Conservation (phyloP, 2,329 filamentous ascomycete species). For the Colletotrichum graminicola region DNA sequence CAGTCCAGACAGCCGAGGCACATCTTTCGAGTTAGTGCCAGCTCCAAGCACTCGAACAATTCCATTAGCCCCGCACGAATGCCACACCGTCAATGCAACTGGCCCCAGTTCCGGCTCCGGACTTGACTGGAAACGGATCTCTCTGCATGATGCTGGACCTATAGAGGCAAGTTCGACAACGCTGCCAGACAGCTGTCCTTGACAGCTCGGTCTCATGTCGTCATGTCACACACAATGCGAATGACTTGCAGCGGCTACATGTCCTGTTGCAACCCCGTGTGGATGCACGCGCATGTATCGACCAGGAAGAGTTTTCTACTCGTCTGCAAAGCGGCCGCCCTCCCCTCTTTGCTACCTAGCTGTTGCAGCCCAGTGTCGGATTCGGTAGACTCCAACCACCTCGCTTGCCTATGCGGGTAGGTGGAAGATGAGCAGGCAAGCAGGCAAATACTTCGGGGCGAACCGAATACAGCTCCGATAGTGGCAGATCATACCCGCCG, state of each 20-base stretch:
- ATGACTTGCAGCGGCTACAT: constrained; percentile 41
- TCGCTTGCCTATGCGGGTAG: constrained; percentile 20
- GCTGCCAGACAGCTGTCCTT: constrained; percentile 13
- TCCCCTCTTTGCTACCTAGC: constrained; percentile 20
- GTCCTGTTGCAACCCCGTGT: constrained; percentile 15
- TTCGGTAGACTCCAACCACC: not conserved
- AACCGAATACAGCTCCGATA: not conserved
- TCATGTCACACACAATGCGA: constrained; percentile 36
- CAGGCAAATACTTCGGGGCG: not conserved
- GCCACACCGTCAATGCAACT: constrained; percentile 32
- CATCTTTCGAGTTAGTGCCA: constrained; percentile 6
- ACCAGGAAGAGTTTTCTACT: constrained; percentile 24
- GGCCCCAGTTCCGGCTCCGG: constrained; percentile 33
- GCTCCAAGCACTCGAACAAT: constrained; percentile 21
- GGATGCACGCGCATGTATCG: constrained; percentile 25
- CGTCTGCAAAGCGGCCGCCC: constrained; percentile 22
- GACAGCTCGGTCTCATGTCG: constrained; percentile 29
- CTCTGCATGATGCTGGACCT: constrained; percentile 33
- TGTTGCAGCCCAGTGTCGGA: not conserved
- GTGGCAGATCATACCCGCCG: constrained; percentile 33
- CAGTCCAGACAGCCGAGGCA: constrained; percentile 13
- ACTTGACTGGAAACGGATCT: constrained; percentile 34
- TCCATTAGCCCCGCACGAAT: constrained; percentile 33
- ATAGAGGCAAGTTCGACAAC: constrained; percentile 14
- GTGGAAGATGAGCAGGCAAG: not conserved